Evolutionary conservation across 2,329 filamentous ascomycete genomes (phyloP), one percentile per base, ranked within the genome.

Genomic region (Talaromyces sp.): DNA sequence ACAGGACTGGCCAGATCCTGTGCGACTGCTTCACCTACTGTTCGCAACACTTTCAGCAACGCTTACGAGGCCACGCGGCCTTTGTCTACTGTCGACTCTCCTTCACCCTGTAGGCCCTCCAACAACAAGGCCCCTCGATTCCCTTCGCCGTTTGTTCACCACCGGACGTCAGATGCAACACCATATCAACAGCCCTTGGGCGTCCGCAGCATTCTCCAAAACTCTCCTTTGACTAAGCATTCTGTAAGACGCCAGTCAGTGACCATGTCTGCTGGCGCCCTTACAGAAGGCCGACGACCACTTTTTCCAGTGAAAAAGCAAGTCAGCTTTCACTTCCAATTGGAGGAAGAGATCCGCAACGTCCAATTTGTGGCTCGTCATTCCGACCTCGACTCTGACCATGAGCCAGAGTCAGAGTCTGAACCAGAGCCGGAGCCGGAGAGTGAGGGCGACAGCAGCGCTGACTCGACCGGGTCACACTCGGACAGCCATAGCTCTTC

Each of bases 1-100:
- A 62, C 60, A 17, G 42, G 52, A 32, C 52, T 62, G 11, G 57
- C 60, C 49, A 42, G 56, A 27, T 39, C 60, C 22, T 62, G 60
- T 47, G 80, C 78, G 42, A 71, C 73, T 1, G 79, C 81, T 32
- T 87, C 85, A 8, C 85, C 85, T 11, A 88, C 85, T 1, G 75
- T 81, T 49, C 78, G 82, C 67, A 88, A 87, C 71, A 88, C 85
- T 57, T 85, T 86, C 69, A 81, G 77, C 67, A 88, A 88, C 73
- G 81, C 83, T 57, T 85, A 85, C 66, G 60, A 62, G 27, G 80
- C 84, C 47, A 65, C 72, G n/a, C 71, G 69, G 27, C 71, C 79
- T 59, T 65, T 75, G 49, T 74, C 73, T 62, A 73, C 77, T 58
- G 68, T 66, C 64, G 62, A 69, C 33, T 68, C 72, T 15, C 62